phyloP scores from a whole-genome alignment of 495 filamentous ascomycete genomes.

The Penicillium canariense region DNA sequence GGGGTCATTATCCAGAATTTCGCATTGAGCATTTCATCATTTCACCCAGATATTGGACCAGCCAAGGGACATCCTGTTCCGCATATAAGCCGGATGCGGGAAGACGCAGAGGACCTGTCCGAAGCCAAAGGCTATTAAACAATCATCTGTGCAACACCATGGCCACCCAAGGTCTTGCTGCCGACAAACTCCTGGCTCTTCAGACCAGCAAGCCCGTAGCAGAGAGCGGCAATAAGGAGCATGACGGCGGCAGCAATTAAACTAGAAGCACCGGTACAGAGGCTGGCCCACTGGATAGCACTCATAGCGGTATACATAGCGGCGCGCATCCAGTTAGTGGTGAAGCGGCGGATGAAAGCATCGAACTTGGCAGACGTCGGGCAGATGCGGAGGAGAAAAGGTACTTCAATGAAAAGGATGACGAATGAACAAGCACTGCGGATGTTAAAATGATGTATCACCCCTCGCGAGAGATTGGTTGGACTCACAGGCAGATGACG shows the following conservation, averaged over 20 bases:
- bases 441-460: slow-evolving; percentile 12
- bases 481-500: slow-evolving; percentile 77
- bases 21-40: slow-evolving; percentile 29
- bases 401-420: slow-evolving; percentile 95
- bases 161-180: slow-evolving; percentile 94
- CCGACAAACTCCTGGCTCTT: slow-evolving; percentile 93
- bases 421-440: slow-evolving; percentile 73
- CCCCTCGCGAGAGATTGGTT: not conserved
- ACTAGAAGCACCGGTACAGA: slow-evolving; percentile 55
- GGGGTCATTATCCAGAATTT: slow-evolving; percentile 10
- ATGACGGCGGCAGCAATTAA: slow-evolving; percentile 86
- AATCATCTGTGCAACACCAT: slow-evolving; percentile 97
- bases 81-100: not conserved
- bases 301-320: slow-evolving; percentile 81
- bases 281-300: slow-evolving; percentile 77
- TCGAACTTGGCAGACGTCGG: slow-evolving; percentile 91
- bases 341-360: slow-evolving; percentile 83
- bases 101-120: slow-evolving; percentile 5
- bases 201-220: slow-evolving; percentile 80
- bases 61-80: slow-evolving; percentile 2
- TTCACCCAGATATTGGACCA: slow-evolving; percentile 2
- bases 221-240: slow-evolving; percentile 70
- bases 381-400: slow-evolving; percentile 95
- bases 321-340: slow-evolving; percentile 97
- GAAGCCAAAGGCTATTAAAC: slow-evolving; percentile 51